Evolutionary conservation across 352 stramenopile genomes (phyloP).

Genomic region (Stramenopiles sp.): DNA sequence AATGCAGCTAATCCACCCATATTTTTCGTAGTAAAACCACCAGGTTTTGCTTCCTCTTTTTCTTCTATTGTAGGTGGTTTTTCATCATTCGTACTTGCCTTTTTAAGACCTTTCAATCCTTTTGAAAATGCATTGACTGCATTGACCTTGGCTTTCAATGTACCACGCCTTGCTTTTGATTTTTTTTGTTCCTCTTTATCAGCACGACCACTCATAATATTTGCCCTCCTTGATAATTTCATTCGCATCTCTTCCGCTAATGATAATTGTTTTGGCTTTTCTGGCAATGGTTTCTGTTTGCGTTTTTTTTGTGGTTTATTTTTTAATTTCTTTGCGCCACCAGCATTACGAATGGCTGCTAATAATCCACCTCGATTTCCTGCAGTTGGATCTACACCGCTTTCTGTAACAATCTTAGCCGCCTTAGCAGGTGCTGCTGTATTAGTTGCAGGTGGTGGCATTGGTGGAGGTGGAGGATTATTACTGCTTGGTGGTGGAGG

Average conservation of each 20-base stretch:
- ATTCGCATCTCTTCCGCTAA: neutral
- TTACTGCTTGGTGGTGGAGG: neutral
- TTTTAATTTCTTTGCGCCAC: neutral
- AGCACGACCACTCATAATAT: neutral
- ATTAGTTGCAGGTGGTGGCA: neutral
- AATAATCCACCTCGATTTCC: neutral
- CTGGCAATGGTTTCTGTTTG: neutral
- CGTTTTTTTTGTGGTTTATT: neutral
- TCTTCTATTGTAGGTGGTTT: neutral
- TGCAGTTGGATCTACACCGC: neutral
- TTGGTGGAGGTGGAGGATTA: neutral
- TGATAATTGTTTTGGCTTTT: neutral
- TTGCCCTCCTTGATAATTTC: neutral
- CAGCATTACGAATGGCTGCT: neutral
- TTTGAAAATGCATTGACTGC: neutral
- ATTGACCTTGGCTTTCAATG: neutral
- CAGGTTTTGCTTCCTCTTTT: neutral
- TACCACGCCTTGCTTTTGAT: neutral
- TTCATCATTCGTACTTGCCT: neutral
- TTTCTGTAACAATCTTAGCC: neutral
- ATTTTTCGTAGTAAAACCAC: neutral
- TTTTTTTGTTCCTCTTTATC: neutral
- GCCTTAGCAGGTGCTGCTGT: neutral
- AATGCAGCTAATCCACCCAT: neutral
- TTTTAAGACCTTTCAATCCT: neutral